Base-by-base conservation (phyloP, 441 rosid species). In the Erysimum pusillum region DNA sequence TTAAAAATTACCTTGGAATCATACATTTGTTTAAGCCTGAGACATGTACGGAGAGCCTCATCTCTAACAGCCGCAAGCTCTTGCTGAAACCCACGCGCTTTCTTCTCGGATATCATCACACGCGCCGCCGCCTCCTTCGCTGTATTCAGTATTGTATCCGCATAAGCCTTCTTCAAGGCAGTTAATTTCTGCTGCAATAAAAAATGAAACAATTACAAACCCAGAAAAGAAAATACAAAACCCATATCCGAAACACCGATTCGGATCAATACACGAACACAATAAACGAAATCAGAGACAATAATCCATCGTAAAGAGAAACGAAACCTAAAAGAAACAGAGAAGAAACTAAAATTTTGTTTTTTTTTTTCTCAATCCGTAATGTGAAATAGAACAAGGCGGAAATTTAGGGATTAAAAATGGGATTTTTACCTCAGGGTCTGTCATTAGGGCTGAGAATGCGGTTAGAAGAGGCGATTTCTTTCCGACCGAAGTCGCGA, bases 41-140 rank as follows among this genome's bases (percentile, higher is more conserved):
- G 83, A 76, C 94, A 89, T 76, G 94, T 86, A 60, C 86, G 90
- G 62, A 93, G 78, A 13, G 97, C 83, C 70, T 95, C 96, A 60
- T 90, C 97, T 77, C 88, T 95, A 5, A 90, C 89, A 0, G 86
- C 80, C 18, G 75, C 80, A 10, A 93, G 93, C 85, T 95, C 99
- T 20, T 81, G 87, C 79, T 90, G 92, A 75, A 75, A 87, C 51
- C 87, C 85, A 66, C 84, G 77, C 69, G 97, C 90, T 79, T 85
- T 95, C 81, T 87, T 86, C 87, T 95, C 99, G 41, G 98, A 89
- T 63, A 75, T 83, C 89, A 91, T 86, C 80, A 93, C 87, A 83
- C 97, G 87, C 67, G 91, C 97, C 76, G 98, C 96, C 59, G 98
- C 96, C 75, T 95, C 99, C 80, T 89, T 95, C 20, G 95, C 94